Percentiles rank a stretch among this genome's conserved stretches.
phyloP scores from a whole-genome alignment of 164 flowering plant genomes.

The Magnolia kwangsiensis region DNA sequence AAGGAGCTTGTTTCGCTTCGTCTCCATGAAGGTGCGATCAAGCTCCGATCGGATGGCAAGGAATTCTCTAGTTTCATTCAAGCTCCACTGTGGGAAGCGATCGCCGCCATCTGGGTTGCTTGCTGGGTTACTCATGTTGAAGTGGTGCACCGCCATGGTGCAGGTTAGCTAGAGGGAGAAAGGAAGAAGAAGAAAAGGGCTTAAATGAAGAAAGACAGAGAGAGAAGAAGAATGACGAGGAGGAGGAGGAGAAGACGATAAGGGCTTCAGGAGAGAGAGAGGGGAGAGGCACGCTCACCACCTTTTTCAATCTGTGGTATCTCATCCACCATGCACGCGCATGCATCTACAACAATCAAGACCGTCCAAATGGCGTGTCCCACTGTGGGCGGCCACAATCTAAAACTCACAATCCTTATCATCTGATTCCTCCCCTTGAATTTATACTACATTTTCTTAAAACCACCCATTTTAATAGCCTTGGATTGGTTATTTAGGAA shows the following conservation, averaged over 20 bases:
- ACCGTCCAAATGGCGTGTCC: neutral
- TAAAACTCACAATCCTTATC: neutral
- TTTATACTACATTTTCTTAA: neutral
- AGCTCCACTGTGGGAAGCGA: slow-evolving; percentile 87
- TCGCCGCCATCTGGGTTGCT: slow-evolving; percentile 24
- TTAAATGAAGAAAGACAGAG: neutral
- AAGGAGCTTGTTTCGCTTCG: slow-evolving; percentile 71
- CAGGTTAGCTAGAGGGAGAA: neutral
- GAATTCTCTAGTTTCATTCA: slow-evolving; percentile 77
- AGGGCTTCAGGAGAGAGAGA: neutral
- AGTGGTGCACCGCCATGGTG: slow-evolving; percentile 49
- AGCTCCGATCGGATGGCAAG: slow-evolving; percentile 64
- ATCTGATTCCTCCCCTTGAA: neutral
- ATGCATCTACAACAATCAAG: neutral
- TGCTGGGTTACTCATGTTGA: slow-evolving; percentile 19
- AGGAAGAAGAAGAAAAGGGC: neutral
- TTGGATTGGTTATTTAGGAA: neutral
- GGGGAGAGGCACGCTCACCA: neutral
- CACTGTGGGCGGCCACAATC: neutral
- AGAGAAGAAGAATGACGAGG: neutral
- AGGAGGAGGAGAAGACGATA: neutral
- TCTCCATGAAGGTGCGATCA: slow-evolving; percentile 87
- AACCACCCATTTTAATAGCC: neutral
- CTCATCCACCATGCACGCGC: neutral
- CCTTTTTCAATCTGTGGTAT: neutral